Evolutionary conservation across 2,329 filamentous ascomycete genomes (phyloP), one percentile per base, ranked within the genome.

Genomic region (Fusarium xyrophilum): DNA sequence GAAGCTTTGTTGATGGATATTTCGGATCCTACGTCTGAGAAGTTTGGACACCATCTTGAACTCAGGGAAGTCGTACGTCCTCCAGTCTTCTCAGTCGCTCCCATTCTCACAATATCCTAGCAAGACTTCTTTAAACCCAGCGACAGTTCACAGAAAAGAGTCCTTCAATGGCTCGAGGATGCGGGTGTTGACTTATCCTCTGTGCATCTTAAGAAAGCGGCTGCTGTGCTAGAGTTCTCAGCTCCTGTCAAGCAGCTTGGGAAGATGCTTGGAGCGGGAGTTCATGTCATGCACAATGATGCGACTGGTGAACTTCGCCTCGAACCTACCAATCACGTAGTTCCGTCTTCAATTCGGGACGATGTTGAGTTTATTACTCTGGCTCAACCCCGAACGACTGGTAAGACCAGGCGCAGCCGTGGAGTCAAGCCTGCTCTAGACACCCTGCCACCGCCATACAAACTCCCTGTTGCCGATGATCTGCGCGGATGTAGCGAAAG

Each of bases 1-100:
- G 55, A 58, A 8, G 15, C 28, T 9, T 25, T 58, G 12, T 17
- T 58, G 55, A 55, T 58, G 48, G 39, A 39, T 17, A 55, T 58
- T 3, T 58, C 55, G 4, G 55, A 58, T 30, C 55, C 55, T 3
- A 43, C 0, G 0, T 58, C 55, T 5, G 23, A 43, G 10, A 58
- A 42, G 6, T 58, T 58, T 10, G 55, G 55, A 0, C 47, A 58
- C 12, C 55, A 58, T 9, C 55, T 58, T 36, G 36, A 55, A 12
- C 47, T 23, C 0, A 42, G 33, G 12, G 30, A 27, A 19, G 23
- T 58, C 1, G 55, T 58, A 43, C 28, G 53, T 38, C 7, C 3
- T 7, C 2, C 7, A 23, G 6, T 14, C 14, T 17, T 6, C 12
- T 21, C 3, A 1, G 5, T 35, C 5, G 3, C 9, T 15, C 30